Conservation (phyloP, 441 rosid genomes). For the Euphorbia corollata region DNA sequence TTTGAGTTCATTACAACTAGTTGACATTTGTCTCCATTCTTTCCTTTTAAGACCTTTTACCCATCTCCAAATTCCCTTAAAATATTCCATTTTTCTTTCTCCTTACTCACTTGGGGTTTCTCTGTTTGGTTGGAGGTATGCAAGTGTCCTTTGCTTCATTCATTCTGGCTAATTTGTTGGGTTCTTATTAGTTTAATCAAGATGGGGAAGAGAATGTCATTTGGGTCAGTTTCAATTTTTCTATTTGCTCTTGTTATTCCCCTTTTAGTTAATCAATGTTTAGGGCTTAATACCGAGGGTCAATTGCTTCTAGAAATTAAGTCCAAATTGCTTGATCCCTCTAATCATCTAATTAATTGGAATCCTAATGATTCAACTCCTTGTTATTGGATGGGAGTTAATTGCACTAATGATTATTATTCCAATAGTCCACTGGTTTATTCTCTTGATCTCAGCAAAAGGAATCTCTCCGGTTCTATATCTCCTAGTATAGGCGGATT, state of each 20-base stretch:
- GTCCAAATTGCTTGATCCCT: constrained; percentile 41
- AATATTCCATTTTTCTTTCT: neutral
- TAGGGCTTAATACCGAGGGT: constrained; percentile 65
- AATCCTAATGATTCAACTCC: constrained; percentile 60
- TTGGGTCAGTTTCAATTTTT: constrained; percentile 12
- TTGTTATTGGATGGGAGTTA: constrained; percentile 77
- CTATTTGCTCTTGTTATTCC: constrained; percentile 30
- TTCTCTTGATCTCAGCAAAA: constrained; percentile 48
- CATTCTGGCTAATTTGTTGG: constrained; percentile 21
- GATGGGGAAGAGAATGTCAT: constrained; percentile 34
- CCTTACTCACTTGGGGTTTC: constrained; percentile 9
- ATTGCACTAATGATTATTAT: constrained; percentile 34
- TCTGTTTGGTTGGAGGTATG: constrained; percentile 28
- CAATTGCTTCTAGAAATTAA: constrained; percentile 57
- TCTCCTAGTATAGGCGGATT: constrained; percentile 70
- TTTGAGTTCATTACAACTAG: constrained; percentile 18
- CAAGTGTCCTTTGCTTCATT: constrained; percentile 1
- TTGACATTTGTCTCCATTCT: constrained; percentile 21
- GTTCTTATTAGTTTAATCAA: constrained; percentile 12
- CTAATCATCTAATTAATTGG: constrained; percentile 51
- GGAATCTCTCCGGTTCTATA: constrained; percentile 63
- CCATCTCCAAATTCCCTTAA: too few relatives aligned
- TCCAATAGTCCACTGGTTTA: constrained; percentile 37
- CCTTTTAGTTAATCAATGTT: constrained; percentile 36
- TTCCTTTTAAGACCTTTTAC: neutral